phyloP scores from a whole-genome alignment of 768 basidiomycete genomes.

The Rhizopogon sp. region DNA sequence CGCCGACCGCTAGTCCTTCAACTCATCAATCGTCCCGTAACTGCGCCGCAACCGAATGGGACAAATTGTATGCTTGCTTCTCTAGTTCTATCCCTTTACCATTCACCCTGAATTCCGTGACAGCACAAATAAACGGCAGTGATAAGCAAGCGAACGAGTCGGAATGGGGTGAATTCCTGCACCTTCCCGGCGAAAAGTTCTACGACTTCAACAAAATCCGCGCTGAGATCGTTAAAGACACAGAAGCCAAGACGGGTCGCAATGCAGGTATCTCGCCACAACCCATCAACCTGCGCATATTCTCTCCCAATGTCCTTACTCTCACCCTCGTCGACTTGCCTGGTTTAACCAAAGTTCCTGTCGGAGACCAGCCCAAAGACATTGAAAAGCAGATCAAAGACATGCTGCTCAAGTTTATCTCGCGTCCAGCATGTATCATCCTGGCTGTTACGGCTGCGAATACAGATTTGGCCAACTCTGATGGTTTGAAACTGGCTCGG shows the following conservation, averaged over 20 bases:
- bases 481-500: constrained; percentile 92
- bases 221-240: constrained; percentile 94
- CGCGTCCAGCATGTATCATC: constrained; percentile 93
- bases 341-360: constrained; percentile 91
- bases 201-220: constrained; percentile 97
- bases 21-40: constrained; percentile 81
- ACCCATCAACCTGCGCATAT: constrained; percentile 97
- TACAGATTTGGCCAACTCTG: constrained; percentile 96
- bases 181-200: constrained; percentile 95
- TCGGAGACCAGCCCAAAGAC: constrained; percentile 94
- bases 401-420: constrained; percentile 94
- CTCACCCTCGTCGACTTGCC: constrained; percentile 97
- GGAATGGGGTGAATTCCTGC: constrained; percentile 99
- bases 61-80: constrained; percentile 31
- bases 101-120: background rate
- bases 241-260: constrained; percentile 96
- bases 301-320: constrained; percentile 95
- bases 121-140: constrained; percentile 34
- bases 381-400: constrained; percentile 97
- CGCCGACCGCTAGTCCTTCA: constrained; percentile 94
- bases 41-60: constrained; percentile 39
- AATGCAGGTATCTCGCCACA: constrained; percentile 97
- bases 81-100: background rate
- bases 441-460: constrained; percentile 96
- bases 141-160: constrained; percentile 84